A percentile compares a stretch with the other conserved stretches of the same genome.
Evolutionary conservation across 805 yeast species (phyloP).

Genomic region (Ascoidea rubescens): DNA sequence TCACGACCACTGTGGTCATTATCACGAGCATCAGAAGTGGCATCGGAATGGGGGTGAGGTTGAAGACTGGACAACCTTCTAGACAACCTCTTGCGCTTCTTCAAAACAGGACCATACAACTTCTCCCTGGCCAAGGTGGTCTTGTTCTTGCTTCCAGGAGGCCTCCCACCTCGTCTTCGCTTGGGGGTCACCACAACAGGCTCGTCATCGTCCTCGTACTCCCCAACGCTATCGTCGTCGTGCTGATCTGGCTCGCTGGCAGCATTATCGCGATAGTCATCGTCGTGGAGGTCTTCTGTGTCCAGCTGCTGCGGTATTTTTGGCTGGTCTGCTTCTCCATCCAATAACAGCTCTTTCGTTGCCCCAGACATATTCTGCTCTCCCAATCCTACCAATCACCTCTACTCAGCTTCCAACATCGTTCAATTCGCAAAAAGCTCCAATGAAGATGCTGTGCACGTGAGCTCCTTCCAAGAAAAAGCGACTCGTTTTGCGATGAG

Average conservation of each 20-base stretch:
- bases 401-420: no score
- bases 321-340: not conserved
- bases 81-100: slow-evolving; percentile 9
- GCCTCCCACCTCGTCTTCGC: slow-evolving; percentile 19
- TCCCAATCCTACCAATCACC: no score
- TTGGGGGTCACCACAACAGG: slow-evolving; percentile 12
- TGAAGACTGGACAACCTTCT: slow-evolving; percentile 10
- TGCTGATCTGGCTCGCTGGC: slow-evolving; percentile 12
- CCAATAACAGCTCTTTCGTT: not conserved
- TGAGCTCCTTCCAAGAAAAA: no score
- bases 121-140: slow-evolving; percentile 17
- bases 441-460: no score
- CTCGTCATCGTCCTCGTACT: slow-evolving; percentile 14
- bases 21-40: slow-evolving; percentile 8
- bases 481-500: no score
- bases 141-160: slow-evolving; percentile 12
- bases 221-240: slow-evolving; percentile 11
- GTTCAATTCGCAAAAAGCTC: no score
- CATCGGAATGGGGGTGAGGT: no score
- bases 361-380: no score
- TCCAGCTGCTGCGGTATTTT: not conserved
- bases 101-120: slow-evolving; percentile 15
- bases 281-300: no score
- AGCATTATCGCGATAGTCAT: no score
- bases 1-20: slow-evolving; percentile 8